Percentiles rank a stretch among this genome's conserved stretches.
phyloP scores from a whole-genome alignment of 768 basidiomycete species.

The Sporobolomyces pararoseus region DNA sequence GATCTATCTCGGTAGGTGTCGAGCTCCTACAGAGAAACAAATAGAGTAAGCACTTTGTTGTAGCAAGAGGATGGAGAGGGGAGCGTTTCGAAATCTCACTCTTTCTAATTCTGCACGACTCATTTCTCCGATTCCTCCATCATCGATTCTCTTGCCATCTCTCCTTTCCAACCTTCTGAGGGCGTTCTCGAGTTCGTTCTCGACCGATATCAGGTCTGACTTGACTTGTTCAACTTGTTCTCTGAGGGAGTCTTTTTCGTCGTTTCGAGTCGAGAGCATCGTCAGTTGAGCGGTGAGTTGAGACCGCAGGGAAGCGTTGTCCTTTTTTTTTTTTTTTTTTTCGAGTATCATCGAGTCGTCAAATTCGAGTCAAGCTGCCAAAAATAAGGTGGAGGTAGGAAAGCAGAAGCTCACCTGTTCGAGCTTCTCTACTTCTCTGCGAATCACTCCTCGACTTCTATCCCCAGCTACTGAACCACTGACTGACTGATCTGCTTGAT shows the following conservation, averaged over 20 bases:
- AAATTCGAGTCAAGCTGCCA: too few species aligned
- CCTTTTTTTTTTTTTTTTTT: too few species aligned
- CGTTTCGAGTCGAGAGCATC: constrained; percentile 42
- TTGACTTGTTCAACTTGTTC: constrained; percentile 68
- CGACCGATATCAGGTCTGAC: constrained; percentile 62
- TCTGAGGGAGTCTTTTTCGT: constrained; percentile 37
- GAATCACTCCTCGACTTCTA: constrained; percentile 3
- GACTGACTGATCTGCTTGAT: constrained; percentile 31
- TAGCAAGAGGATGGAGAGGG: not conserved
- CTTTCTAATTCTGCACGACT: constrained; percentile 64
- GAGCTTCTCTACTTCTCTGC: constrained; percentile 35
- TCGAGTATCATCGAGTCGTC: too few species aligned
- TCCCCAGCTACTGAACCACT: constrained; percentile 8
- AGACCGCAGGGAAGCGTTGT: constrained; percentile 41
- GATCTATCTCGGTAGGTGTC: constrained; percentile 45
- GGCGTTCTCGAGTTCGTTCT: constrained; percentile 64
- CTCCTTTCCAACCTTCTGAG: constrained; percentile 61
- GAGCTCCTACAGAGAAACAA: constrained; percentile 28
- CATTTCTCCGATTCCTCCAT: constrained; percentile 52
- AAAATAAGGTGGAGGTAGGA: too few species aligned
- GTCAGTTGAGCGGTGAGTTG: constrained; percentile 43
- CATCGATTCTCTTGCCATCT: constrained; percentile 60
- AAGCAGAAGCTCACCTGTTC: constrained; percentile 34
- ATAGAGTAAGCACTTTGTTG: not conserved
- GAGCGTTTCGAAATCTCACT: constrained; percentile 30